These are phyloP conservation scores for Phytopythium chamaehyphon DNA, from an alignment of 352 stramenopile species.

Conservation along the genomic window DNA sequence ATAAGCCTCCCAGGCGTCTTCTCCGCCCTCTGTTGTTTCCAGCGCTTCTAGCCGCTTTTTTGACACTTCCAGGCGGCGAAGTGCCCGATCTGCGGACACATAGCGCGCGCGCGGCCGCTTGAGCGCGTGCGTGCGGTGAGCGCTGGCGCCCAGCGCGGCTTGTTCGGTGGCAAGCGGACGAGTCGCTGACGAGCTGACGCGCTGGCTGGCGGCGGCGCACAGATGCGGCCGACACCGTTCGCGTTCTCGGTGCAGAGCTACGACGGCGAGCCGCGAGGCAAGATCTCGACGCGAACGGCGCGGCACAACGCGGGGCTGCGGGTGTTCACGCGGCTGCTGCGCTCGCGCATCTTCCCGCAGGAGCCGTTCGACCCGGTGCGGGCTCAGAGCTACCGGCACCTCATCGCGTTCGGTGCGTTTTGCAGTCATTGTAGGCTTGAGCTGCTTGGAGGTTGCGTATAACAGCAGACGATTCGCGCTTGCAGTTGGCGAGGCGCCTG, in stretches of 20 bases:
- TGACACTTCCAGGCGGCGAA: background rate
- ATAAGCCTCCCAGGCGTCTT: background rate
- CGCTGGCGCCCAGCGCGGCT: no score
- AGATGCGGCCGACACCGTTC: slow-evolving; percentile 34
- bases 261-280: slow-evolving; percentile 31
- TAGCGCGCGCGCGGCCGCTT: slow-evolving; percentile 3
- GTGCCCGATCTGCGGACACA: slow-evolving; percentile 5
- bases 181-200: background rate
- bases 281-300: slow-evolving; percentile 11
- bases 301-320: slow-evolving; percentile 30
- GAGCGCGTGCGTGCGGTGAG: slow-evolving; percentile 4
- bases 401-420: slow-evolving; percentile 61
- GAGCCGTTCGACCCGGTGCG: slow-evolving; percentile 21
- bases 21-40: background rate
- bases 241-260: slow-evolving; percentile 50
- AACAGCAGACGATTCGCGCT: slow-evolving; percentile 1
- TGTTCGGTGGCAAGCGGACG: background rate
- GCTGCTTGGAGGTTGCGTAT: slow-evolving; percentile 7
- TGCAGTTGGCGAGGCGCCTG: slow-evolving; percentile 66
- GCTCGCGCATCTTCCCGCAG: slow-evolving; percentile 37
- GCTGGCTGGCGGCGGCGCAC: background rate
- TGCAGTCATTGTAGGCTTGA: background rate
- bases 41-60: background rate
- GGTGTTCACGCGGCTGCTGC: slow-evolving; percentile 51
- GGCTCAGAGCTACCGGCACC: slow-evolving; percentile 39